Base-by-base conservation (phyloP, 208 protist species). In the Trypanosoma caninum region DNA sequence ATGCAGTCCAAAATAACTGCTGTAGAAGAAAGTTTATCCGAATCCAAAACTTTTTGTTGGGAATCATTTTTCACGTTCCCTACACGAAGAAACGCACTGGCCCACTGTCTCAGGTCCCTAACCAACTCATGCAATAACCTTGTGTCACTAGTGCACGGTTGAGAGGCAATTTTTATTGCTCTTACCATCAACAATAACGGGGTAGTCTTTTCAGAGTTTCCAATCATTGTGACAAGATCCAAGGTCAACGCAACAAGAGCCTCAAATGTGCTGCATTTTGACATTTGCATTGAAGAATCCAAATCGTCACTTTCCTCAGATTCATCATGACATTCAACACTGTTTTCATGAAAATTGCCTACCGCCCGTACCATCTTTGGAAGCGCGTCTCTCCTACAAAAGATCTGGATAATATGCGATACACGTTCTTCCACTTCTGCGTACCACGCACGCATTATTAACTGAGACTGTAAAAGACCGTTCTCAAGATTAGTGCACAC, bases 401-500 rank as follows among this genome's bases (percentile, higher is more conserved):
- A 13, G 10, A 10, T 34, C 14, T n/a, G 7, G 18, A 59, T 33
- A 45, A 56, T 59, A 23, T 53, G 18, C 18, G 40, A 71, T 1
- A 71, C 9, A 44, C 20, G 18, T 22, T 20, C 9, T 16, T 69
- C 34, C 7, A 88, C 46, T 28, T 78, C 75, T 2, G 59, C n/a
- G 42, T 65, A 73, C 81, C 81, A 88, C 31, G 78, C 58, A 30
- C 50, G 55, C 72, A 88, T 77, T 0, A 58, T 71, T 1, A 20
- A 28, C 13, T 40, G 45, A 9, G 61, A 55, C 23, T 34, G 50
- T 28, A n/a, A 11, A 10, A 62, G 16, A 34, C 33, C 27, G 10
- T 67, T 59, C 23, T 40, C 52, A 34, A 55, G 42, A 14, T 48
- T 28, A n/a, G 10, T 18, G 42, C 35, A 45, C n/a, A 25, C 16